phyloP scores from a whole-genome alignment of 257 asterid genomes.

The Paraleonurus japonicus region DNA sequence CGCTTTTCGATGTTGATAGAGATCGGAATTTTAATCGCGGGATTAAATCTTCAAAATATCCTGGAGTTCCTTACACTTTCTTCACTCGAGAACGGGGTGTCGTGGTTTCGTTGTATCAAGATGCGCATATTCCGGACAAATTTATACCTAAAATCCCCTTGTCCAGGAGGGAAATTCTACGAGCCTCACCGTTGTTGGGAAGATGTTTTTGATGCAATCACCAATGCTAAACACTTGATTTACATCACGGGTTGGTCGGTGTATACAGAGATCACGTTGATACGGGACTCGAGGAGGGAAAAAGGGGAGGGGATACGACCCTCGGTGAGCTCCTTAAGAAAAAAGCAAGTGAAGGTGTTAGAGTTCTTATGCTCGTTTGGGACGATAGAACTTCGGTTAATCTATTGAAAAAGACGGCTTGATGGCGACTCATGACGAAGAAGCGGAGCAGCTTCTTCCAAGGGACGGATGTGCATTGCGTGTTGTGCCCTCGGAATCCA shows the following conservation, averaged over 20 bases:
- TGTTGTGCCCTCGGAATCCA: slow-evolving; percentile 77
- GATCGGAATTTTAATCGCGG: slow-evolving; percentile 78
- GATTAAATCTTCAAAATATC: slow-evolving; percentile 51
- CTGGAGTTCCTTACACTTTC: slow-evolving; percentile 91
- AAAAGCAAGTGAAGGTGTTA: slow-evolving; percentile 76
- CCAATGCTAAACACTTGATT: slow-evolving; percentile 72
- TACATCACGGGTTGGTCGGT: slow-evolving; percentile 96
- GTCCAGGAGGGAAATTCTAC: slow-evolving; percentile 55
- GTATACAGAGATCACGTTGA: slow-evolving; percentile 62
- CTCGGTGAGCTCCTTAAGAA: slow-evolving; percentile 77
- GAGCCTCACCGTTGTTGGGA: slow-evolving; percentile 86
- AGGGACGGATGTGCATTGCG: slow-evolving; percentile 62
- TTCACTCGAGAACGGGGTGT: slow-evolving; percentile 67
- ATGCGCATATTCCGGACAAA: slow-evolving; percentile 72
- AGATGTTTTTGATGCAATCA: slow-evolving; percentile 72
- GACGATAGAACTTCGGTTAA: slow-evolving; percentile 82
- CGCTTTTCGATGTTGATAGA: slow-evolving; percentile 55
- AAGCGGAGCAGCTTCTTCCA: slow-evolving; percentile 55
- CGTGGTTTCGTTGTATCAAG: slow-evolving; percentile 70
- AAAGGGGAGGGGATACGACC: slow-evolving; percentile 67
- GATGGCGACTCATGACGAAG: slow-evolving; percentile 92
- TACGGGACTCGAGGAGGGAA: slow-evolving; percentile 74
- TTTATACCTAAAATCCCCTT: slow-evolving; percentile 70
- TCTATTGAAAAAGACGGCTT: slow-evolving; percentile 71
- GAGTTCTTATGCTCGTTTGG: slow-evolving; percentile 84